phyloP scores from a whole-genome alignment of 2,329 filamentous ascomycete species.

The Clarireedia homoeocarpa region DNA sequence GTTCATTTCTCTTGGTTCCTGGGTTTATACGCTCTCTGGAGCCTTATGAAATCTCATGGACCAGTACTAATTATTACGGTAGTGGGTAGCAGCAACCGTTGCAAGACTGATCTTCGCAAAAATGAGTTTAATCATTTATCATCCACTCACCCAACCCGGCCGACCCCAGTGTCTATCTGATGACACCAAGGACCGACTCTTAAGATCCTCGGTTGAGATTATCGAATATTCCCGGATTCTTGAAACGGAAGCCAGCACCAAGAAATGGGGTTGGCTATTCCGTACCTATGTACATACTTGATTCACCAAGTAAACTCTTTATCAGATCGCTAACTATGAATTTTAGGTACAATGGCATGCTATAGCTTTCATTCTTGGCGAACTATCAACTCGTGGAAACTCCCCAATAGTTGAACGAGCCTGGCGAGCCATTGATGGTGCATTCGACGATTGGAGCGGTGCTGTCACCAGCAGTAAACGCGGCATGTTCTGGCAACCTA shows the following conservation, averaged over 20 bases:
- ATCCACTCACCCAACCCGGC: conserved; percentile 27
- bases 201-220: conserved; percentile 34
- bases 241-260: conserved; percentile 31
- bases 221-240: conserved; percentile 34
- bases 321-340: background rate
- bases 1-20: background rate
- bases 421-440: conserved; percentile 33
- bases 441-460: conserved; percentile 22
- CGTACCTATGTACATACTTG: conserved; percentile 27
- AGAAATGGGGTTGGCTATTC: conserved; percentile 36
- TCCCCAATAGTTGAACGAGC: conserved; percentile 34
- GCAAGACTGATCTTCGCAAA: conserved; percentile 34
- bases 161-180: conserved; percentile 27
- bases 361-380: conserved; percentile 35
- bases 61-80: background rate
- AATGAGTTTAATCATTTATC: conserved; percentile 32
- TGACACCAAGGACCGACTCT: conserved; percentile 31
- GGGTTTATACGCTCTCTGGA: background rate
- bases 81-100: conserved; percentile 41
- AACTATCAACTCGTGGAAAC: conserved; percentile 31
- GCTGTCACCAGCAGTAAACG: conserved; percentile 33
- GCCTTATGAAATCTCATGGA: background rate
- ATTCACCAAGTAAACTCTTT: background rate
- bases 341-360: conserved; percentile 35
- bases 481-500: conserved; percentile 55